Evolutionary conservation across 345 rosid genomes (phyloP).

Genomic region (Punica granatum): DNA sequence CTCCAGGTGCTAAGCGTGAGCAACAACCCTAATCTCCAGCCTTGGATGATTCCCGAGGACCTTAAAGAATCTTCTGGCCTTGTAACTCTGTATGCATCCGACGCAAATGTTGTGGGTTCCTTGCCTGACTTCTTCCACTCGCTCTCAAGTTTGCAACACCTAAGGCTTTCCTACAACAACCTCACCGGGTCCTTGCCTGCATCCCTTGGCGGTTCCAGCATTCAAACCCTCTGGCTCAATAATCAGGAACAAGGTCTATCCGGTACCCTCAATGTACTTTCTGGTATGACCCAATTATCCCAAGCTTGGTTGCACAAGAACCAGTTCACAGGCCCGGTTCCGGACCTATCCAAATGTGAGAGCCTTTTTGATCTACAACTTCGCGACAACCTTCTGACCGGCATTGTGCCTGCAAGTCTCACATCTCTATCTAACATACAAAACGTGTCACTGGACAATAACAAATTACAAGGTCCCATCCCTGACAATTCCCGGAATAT

Average conservation of each 20-base stretch:
- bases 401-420: conserved; percentile 44
- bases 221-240: conserved; percentile 60
- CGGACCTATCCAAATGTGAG: conserved; percentile 54
- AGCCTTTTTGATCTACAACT: conserved; percentile 58
- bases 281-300: conserved; percentile 41
- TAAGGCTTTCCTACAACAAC: conserved; percentile 64
- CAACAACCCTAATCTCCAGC: conserved; percentile 21
- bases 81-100: conserved; percentile 26
- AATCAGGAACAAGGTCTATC: conserved; percentile 51
- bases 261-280: conserved; percentile 51
- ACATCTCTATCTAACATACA: conserved; percentile 29
- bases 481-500: conserved; percentile 41
- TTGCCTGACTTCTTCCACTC: conserved; percentile 57
- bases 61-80: conserved; percentile 31
- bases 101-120: conserved; percentile 31
- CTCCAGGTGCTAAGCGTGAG: conserved; percentile 38
- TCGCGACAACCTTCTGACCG: conserved; percentile 65
- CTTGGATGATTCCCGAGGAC: conserved; percentile 60
- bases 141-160: conserved; percentile 34
- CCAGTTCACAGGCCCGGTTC: conserved; percentile 62
- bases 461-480: conserved; percentile 64
- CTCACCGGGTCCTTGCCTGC: conserved; percentile 58
- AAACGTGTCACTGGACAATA: conserved; percentile 50
- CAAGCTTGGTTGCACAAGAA: conserved; percentile 73
- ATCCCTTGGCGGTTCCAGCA: conserved; percentile 34